Base-by-base conservation (phyloP, 768 basidiomycete genomes). In the Paxillus involutus region DNA sequence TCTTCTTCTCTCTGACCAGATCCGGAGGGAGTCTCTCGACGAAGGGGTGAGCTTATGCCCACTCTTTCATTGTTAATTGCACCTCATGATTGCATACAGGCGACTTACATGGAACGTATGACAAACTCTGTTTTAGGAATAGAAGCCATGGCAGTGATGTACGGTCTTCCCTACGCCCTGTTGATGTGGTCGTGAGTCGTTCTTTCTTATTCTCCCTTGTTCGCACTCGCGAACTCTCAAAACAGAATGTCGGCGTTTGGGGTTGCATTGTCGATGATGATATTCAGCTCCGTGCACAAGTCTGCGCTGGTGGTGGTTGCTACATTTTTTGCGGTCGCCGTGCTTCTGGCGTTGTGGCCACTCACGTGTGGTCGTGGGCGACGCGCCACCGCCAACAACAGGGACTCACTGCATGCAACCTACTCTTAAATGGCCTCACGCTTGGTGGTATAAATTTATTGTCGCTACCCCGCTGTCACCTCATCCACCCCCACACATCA, bases 91-190 rank as follows among this genome's bases (percentile, higher is more conserved):
- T 47, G 5, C 17, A n/a, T 32, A 6, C 16, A 71, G 71, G 47
- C 51, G 16, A 21, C 58, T 10, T 75, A 66, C 47, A 21, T 21
- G 21, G 3, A 3, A 21, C 21, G 21, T 21, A 70, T 60, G 46
- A 40, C 35, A n/a, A 42, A 39, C 7, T 47, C 50, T 6, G 40
- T 45, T 11, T 46, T 55, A 32, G 66, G 67, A 3, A 44, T 68
- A 6, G 70, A 72, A 47, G 52, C 62, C 1, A 51, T 72, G 14
- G 62, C 69, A 1, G 65, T 71, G 17, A 55, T 68, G 44, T 71
- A 65, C 48, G 69, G 63, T 49, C 55, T 71, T 19, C 70, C 70
- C 6, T 69, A 68, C 41, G 69, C 63, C 16, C 52, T 67, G 17
- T 56, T 69, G 36, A 63, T 71, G 60, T 69, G 63, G 59, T 57